Evolutionary conservation across 164 flowering plant genomes (phyloP).

Genomic region (Kalanchoe fedtschenkoi): DNA sequence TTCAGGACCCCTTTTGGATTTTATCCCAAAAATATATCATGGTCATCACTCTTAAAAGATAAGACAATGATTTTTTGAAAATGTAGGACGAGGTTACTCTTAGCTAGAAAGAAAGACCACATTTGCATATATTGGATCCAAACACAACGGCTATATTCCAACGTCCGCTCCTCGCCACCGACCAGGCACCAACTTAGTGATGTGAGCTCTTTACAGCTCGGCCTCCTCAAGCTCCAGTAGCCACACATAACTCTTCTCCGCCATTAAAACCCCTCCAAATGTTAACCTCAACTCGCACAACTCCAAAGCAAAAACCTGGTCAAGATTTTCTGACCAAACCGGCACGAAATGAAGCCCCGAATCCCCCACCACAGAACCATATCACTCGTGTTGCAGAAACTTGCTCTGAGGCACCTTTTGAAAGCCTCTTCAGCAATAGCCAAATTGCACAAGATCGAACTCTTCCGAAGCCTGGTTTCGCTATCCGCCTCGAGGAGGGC

Average conservation of each 20-base stretch:
- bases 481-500: neutral
- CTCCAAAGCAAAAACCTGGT: neutral
- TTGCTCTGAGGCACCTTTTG: constrained; percentile 24
- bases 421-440: constrained; percentile 24
- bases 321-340: constrained; percentile 5
- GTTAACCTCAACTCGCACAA: neutral
- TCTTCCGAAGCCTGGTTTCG: neutral
- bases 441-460: neutral
- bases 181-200: constrained; percentile 17
- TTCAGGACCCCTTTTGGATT: too few species aligned
- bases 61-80: too few species aligned
- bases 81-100: too few species aligned
- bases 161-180: constrained; percentile 6
- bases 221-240: constrained; percentile 8
- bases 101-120: neutral
- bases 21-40: too few species aligned
- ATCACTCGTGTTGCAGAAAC: constrained; percentile 27
- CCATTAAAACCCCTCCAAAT: constrained; percentile 7
- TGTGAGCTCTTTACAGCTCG: constrained; percentile 20
- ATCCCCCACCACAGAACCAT: constrained; percentile 12
- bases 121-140: neutral
- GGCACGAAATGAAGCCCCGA: constrained; percentile 17
- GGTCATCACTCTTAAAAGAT: too few species aligned
- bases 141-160: constrained; percentile 23
- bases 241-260: neutral